Base-by-base conservation (phyloP, 1,284 basidiomycete species). In the Ganoderma boninense region DNA sequence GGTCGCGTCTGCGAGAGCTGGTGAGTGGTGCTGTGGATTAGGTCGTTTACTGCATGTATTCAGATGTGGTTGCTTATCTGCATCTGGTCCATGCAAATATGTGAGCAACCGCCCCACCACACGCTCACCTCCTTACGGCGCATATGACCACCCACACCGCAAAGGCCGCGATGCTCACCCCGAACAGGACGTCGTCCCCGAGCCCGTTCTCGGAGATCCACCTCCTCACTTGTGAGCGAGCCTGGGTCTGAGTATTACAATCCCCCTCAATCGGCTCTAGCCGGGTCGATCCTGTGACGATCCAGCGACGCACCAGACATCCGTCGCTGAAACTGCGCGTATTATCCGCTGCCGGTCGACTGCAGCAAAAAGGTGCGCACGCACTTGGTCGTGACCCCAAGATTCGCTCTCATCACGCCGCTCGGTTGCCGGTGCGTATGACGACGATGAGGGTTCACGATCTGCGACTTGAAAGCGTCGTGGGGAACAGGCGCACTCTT, bases 151-250 rank as follows among this genome's bases (percentile, higher is more conserved):
- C 46, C 70, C 67, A 73, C 69, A 68, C 66, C 63, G 68, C 66
- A 64, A 71, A 74, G 68, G 67, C 68, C 69, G 72, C 70, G 68
- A 74, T 1, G 72, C 72, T 71, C 72, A 66, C 68, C 35, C 66
- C 69, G 54, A 62, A 70, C 73, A 70, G 56, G 70, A 69, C 61
- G 70, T 42, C 40, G 52, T 16, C 26, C 26, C 8, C 42, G 29
- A 32, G 29, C 29, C 32, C 29, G 18, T 23, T 38, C 29, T 35
- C 38, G 29, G 35, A 42, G 65, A 20, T 18, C 32, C 67, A 43
- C 69, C 60, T 69, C 70, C 67, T n/a, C 42, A 43, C 18, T 70
- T 69, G 70, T 64, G 69, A 66, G 69, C 68, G 64, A 64, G 68
- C 68, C 57, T 66, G 63, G 65, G 61, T 69, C 64, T 66, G 70